Evolutionary conservation across 192 early-diverging fungal species (phyloP).

Genomic region (Entrophospora sp.): DNA sequence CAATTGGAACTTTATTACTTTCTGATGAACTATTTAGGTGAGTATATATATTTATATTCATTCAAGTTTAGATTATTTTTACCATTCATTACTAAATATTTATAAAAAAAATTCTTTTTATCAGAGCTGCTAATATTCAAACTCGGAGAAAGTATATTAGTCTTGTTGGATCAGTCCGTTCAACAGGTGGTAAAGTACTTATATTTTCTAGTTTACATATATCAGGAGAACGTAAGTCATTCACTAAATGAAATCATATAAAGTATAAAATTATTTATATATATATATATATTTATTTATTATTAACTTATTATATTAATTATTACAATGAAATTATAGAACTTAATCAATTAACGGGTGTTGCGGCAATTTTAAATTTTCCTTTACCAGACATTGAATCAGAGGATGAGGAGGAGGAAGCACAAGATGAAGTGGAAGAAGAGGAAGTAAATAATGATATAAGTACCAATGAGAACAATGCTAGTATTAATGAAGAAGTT

Average conservation of each 20-base stretch:
- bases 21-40: slow-evolving; percentile 87
- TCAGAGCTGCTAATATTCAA: slow-evolving; percentile 70
- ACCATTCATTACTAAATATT: no score
- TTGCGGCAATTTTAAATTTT: slow-evolving; percentile 89
- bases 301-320: neutral
- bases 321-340: no score
- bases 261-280: neutral
- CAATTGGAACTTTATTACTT: slow-evolving; percentile 81
- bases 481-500: no score
- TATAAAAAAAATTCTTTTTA: neutral
- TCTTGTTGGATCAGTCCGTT: slow-evolving; percentile 75
- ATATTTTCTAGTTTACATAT: slow-evolving; percentile 92
- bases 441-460: no score
- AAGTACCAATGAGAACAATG: no score
- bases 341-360: slow-evolving; percentile 86
- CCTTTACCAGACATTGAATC: slow-evolving; percentile 82
- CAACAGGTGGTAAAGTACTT: slow-evolving; percentile 65
- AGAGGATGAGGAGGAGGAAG: slow-evolving; percentile 47
- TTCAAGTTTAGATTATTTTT: neutral
- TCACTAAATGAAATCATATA: no score
- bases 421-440: slow-evolving; percentile 26
- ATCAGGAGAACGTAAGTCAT: slow-evolving; percentile 78
- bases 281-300: neutral
- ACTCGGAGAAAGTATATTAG: slow-evolving; percentile 79
- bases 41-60: neutral